Conservation (phyloP, 768 basidiomycete species). For the Russula sp. region DNA sequence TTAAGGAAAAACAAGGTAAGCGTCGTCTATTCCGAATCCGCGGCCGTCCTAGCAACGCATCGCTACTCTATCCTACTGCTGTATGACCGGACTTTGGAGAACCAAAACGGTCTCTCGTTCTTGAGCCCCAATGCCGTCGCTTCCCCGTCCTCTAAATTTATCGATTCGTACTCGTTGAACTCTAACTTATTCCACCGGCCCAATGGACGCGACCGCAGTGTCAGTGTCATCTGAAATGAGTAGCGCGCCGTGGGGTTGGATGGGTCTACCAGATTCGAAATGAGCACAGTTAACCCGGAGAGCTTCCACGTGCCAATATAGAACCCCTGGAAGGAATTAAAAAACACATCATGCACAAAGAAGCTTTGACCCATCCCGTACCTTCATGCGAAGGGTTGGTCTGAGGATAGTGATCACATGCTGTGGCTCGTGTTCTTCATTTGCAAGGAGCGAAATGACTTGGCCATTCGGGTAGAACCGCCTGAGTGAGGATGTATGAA, state of each 20-base stretch:
- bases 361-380: slow-evolving; percentile 24
- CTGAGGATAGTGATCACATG: slow-evolving; percentile 71
- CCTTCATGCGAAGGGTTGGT: slow-evolving; percentile 73
- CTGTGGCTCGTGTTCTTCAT: slow-evolving; percentile 65
- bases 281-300: slow-evolving; percentile 48
- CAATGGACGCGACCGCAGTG: slow-evolving; percentile 66
- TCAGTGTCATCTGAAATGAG: slow-evolving; percentile 65
- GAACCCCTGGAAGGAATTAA: slow-evolving; percentile 46
- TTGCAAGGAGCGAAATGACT: slow-evolving; percentile 78
- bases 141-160: slow-evolving; percentile 72
- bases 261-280: slow-evolving; percentile 58
- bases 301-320: slow-evolving; percentile 67
- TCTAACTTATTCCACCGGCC: slow-evolving; percentile 83
- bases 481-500: slow-evolving; percentile 30
- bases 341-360: neutral
- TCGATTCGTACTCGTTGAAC: slow-evolving; percentile 63
- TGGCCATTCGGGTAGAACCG: slow-evolving; percentile 85
- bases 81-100: slow-evolving; percentile 82
- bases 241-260: slow-evolving; percentile 39
- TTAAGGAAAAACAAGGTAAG: neutral
- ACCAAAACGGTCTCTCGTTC: slow-evolving; percentile 89
- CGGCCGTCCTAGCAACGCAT: slow-evolving; percentile 7
- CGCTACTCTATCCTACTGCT: slow-evolving; percentile 10
- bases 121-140: slow-evolving; percentile 60
- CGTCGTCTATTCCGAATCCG: neutral